Evolutionary conservation across 1,139 yeast genomes (phyloP).

Genomic region (Hansenula lynferdii): DNA sequence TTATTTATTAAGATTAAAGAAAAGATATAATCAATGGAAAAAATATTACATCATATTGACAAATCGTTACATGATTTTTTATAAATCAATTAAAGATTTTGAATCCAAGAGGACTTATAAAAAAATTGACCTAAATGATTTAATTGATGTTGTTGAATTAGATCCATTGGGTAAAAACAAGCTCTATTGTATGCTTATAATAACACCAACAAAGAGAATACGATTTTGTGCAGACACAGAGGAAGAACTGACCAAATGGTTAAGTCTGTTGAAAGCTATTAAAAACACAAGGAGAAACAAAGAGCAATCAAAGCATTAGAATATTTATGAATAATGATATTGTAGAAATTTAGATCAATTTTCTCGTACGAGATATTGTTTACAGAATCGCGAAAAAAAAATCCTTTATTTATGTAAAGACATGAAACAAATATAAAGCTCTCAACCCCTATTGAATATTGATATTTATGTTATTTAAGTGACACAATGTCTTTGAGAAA

Average conservation of each 20-base stretch:
- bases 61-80: constrained; percentile 35
- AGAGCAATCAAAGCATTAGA: no score
- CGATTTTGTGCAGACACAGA: constrained; percentile 42
- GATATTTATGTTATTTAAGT: no score
- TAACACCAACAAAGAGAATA: constrained; percentile 41
- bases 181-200: constrained; percentile 42
- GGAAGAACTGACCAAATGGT: constrained; percentile 46
- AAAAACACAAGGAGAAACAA: constrained; percentile 14
- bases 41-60: constrained; percentile 40
- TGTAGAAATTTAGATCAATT: no score
- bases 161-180: constrained; percentile 43
- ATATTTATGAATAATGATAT: no score
- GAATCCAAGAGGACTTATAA: constrained; percentile 26
- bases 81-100: constrained; percentile 29
- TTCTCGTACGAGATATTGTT: no score
- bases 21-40: constrained; percentile 46
- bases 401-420: no score
- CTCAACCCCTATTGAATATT: no score
- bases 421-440: no score
- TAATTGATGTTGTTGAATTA: constrained; percentile 50
- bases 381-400: no score
- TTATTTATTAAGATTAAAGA: constrained; percentile 34
- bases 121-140: constrained; percentile 30
- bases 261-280: constrained; percentile 23
- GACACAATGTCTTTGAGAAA: not conserved